Percentiles rank a stretch among this genome's conserved stretches.
Evolutionary conservation across 202 grass and related monocot species (phyloP).

Genomic region (Dendrocalamus latiflorus): DNA sequence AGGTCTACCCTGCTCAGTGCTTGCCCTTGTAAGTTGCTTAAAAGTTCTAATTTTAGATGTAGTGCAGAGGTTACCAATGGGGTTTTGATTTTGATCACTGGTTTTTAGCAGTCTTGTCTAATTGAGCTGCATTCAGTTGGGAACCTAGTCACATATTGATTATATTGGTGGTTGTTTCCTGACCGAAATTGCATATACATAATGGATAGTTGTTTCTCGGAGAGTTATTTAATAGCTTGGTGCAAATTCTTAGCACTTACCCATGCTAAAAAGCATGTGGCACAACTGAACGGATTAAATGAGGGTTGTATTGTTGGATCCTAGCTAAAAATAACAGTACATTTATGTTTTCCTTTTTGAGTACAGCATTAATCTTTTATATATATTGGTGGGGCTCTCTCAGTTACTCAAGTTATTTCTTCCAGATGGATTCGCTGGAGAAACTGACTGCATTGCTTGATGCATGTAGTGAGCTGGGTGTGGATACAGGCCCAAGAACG

Average conservation of each 20-base stretch:
- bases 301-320: neutral
- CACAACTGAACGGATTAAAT: neutral
- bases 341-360: neutral
- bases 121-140: neutral
- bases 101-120: neutral
- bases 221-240: neutral
- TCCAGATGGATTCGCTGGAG: constrained; percentile 90
- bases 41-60: neutral
- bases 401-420: constrained; percentile 43
- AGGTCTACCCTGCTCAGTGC: neutral
- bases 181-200: neutral
- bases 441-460: constrained; percentile 97
- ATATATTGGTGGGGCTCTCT: constrained; percentile 34
- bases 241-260: neutral
- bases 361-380: constrained; percentile 20
- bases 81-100: neutral
- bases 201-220: neutral
- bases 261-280: neutral
- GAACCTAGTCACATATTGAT: no score
- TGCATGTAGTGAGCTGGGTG: constrained; percentile 81
- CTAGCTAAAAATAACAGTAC: neutral
- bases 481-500: constrained; percentile 72
- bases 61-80: neutral
- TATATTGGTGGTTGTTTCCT: no score
- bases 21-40: neutral